Evolutionary conservation across 1,284 basidiomycete species (phyloP), one percentile per base, ranked within the genome.

Genomic region (Malassezia furfur): DNA sequence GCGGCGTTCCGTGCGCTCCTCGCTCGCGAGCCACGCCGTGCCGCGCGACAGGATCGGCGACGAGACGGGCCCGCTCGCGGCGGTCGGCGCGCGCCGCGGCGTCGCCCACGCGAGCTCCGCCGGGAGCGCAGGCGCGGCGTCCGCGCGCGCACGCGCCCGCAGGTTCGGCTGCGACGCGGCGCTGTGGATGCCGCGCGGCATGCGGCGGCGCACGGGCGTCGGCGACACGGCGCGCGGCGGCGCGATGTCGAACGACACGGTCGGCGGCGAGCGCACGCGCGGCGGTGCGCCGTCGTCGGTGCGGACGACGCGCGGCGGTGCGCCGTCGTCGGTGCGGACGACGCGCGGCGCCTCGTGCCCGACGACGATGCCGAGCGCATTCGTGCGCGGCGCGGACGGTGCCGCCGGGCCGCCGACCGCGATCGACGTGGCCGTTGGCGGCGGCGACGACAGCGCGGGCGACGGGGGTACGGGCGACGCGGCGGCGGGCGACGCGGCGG

Each of bases 361-460:
- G 0, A 71, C 39, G 35, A 72, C 72, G 46, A 74, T 72, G 2
- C 72, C 72, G 6, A 74, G 52, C 12, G 64, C 67, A 34, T 47
- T 47, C 21, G 6, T n/a, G 37, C 30, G 6, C 10, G 30, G 30
- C 30, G 30, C 10, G 30, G 30, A 31, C 30, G 30, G 30, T 10
- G 30, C 30, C 10, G 30, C 10, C 6, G 35, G 8, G 7, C 7
- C 6, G 12, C 3, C 7, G 17, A 32, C 32, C 31, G 45, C 21
- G 21, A 15, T 19, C 32, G 10, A 8, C 11, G 19, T 5, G 6
- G 45, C 45, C 12, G 19, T 0, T 47, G 15, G 22, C 37, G 37
- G 21, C 21, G 46, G 9, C 34, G 14, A 4, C 34, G 34, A n/a
- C 34, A 35, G 34, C 9, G 9, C 7, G 14, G 34, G 34, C 34